These are phyloP conservation scores for Hydrangea macrophylla DNA, from an alignment of 148 eudicot genomes.

Conservation along the genomic window DNA sequence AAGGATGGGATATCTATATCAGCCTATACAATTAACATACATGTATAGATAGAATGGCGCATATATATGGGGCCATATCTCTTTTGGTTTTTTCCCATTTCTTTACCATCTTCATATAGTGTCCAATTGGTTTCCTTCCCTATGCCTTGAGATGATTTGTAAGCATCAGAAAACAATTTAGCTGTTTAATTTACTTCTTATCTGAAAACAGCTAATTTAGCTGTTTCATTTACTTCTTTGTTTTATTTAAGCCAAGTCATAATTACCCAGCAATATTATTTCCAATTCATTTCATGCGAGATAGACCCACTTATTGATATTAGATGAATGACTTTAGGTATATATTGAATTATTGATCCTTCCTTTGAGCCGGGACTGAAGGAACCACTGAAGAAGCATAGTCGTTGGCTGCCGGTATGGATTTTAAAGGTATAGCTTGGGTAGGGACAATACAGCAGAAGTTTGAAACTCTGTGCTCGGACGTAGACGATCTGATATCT, in stretches of 20 bases:
- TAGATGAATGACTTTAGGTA: slow-evolving; percentile 8
- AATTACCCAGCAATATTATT: background rate
- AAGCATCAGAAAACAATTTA: too few species aligned
- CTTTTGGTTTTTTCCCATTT: background rate
- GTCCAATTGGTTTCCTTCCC: background rate
- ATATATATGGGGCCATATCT: too few species aligned
- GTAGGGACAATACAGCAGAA: background rate
- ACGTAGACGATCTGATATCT: background rate
- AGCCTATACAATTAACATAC: background rate
- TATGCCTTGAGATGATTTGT: background rate
- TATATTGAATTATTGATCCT: too few species aligned
- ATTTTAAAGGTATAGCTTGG: background rate
- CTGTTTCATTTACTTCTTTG: background rate
- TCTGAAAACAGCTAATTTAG: background rate
- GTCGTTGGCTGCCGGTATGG: background rate
- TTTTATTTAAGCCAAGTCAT: background rate
- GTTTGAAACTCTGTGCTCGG: slow-evolving; percentile 6
- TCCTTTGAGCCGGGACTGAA: background rate
- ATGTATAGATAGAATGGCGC: background rate
- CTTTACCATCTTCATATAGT: background rate
- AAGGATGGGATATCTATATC: background rate
- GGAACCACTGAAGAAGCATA: background rate
- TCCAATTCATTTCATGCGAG: background rate
- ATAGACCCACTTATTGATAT: background rate
- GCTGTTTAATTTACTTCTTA: background rate